Evolutionary conservation across 371 early-diverging fungal genomes (phyloP), one percentile per base, ranked within the genome.

Genomic region (Mortierella sp.): DNA sequence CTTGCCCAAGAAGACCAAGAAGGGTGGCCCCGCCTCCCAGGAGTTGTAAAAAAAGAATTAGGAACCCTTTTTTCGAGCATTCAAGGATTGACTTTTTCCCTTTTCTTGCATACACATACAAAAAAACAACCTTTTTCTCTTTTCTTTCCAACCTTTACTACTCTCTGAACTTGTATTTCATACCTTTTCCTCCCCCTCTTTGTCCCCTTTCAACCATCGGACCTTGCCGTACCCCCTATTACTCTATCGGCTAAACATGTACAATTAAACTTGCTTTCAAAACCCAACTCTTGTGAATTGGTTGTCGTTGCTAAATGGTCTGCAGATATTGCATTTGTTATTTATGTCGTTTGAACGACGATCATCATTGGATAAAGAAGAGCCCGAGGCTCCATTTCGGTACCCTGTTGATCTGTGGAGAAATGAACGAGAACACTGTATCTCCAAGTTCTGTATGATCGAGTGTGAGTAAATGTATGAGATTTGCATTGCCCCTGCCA

Each of bases 1-100:
- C 79, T 89, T 95, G 76, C 94, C 94, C 79, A 92, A 93, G 91
- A 94, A 94, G 91, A 77, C 90, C 88, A 94, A 94, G 93, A 93
- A 93, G 90, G 91, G 89, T 73, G 94, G 91, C 88, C 91, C 79
- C 46, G 82, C 88, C 71, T 84, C 90, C n/a, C 83, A 87, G 79
- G 90, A 90, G 80, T 76, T 88, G 77, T 90, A 89, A 89, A 51
- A 71, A 51, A 65, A 51, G 74, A 77, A 70, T 51, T 58, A 74
- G 60, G 51, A 74, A 29, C 35, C 48, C 49, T 60, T 58, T 58
- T 58, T 58, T 27, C 35, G 29, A 32, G 63, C 63, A 63, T 63
- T 51, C 63, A 63, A 63, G 63, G 35, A 60, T 63, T 18, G 63
- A 63, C 27, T 11, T n/a, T 27, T 18, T 35, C 60, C 35, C 63